These are phyloP conservation scores for Trichothecium roseum DNA, from an alignment of 2,329 filamentous ascomycete species.

Conservation along the genomic window DNA sequence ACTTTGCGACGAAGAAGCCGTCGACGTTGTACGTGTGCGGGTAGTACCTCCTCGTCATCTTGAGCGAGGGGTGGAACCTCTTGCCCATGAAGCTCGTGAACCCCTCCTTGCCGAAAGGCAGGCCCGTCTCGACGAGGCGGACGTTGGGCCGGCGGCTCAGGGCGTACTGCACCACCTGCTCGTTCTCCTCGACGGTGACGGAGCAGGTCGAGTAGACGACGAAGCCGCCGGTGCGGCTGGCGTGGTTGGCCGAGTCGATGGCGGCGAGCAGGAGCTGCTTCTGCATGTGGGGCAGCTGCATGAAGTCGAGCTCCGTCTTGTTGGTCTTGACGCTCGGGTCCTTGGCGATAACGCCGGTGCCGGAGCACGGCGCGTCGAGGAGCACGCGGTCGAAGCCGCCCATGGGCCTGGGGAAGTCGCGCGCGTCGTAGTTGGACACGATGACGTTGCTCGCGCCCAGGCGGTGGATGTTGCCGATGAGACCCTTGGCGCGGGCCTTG, in stretches of 20 bases:
- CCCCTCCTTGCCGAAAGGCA: slow-evolving; percentile 84
- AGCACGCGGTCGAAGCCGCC: slow-evolving; percentile 93
- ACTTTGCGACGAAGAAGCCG: slow-evolving; percentile 96
- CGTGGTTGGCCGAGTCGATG: slow-evolving; percentile 89
- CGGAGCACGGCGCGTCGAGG: slow-evolving; percentile 90
- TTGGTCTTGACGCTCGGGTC: slow-evolving; percentile 96
- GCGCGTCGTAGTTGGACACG: slow-evolving; percentile 89
- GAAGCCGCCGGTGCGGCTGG: slow-evolving; percentile 86
- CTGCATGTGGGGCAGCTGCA: slow-evolving; percentile 84
- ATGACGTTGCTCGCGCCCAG: slow-evolving; percentile 88
- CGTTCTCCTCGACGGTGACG: slow-evolving; percentile 83
- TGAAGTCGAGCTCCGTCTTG: slow-evolving; percentile 92
- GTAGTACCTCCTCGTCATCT: slow-evolving; percentile 76
- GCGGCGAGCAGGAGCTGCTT: slow-evolving; percentile 88
- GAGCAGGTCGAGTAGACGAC: slow-evolving; percentile 96
- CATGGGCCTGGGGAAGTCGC: slow-evolving; percentile 88
- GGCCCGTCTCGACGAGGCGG: slow-evolving; percentile 80
- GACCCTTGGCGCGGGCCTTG: slow-evolving; percentile 86
- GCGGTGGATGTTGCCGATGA: slow-evolving; percentile 96
- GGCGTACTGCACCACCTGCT: slow-evolving; percentile 88
- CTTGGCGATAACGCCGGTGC: slow-evolving; percentile 95
- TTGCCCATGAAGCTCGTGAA: slow-evolving; percentile 89
- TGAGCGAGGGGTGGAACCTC: slow-evolving; percentile 77
- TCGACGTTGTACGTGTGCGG: slow-evolving; percentile 92
- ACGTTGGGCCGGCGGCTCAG: slow-evolving; percentile 88